These are phyloP conservation scores for Cymbopogon citratus DNA, from an alignment of 176 grass and related monocot species.

Conservation along the genomic window DNA sequence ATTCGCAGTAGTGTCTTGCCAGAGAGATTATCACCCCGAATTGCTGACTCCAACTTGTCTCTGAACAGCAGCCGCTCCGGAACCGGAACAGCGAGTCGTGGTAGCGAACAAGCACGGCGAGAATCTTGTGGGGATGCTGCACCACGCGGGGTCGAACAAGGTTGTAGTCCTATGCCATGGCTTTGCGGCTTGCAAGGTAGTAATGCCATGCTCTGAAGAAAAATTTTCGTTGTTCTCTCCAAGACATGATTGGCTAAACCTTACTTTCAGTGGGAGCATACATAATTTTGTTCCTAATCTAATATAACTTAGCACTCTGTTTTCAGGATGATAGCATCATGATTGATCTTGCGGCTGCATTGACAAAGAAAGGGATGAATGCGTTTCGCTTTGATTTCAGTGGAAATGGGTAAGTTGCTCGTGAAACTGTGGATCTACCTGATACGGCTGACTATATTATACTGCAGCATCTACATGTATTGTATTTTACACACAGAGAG, in stretches of 20 bases:
- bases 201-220: not conserved
- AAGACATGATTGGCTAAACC: not conserved
- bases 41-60: no score
- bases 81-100: conserved; percentile 40
- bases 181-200: conserved; percentile 65
- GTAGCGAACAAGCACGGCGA: conserved; percentile 65
- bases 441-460: not conserved
- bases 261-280: not conserved
- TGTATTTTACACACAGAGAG: not conserved
- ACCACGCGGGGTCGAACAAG: conserved; percentile 52
- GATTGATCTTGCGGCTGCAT: conserved; percentile 47
- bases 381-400: conserved; percentile 78
- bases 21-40: no score
- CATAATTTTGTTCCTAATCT: not conserved
- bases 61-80: conserved; percentile 12
- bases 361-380: conserved; percentile 62
- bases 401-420: conserved; percentile 65
- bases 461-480: not conserved
- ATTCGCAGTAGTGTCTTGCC: no score
- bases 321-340: conserved; percentile 62
- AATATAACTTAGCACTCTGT: not conserved
- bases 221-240: not conserved
- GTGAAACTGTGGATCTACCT: not conserved
- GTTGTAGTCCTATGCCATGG: conserved; percentile 81
- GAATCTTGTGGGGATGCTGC: conserved; percentile 64